Percentiles rank a stretch among this genome's conserved stretches.
phyloP scores from a whole-genome alignment of 495 filamentous ascomycete genomes.

The Thermothielavioides terrestris region DNA sequence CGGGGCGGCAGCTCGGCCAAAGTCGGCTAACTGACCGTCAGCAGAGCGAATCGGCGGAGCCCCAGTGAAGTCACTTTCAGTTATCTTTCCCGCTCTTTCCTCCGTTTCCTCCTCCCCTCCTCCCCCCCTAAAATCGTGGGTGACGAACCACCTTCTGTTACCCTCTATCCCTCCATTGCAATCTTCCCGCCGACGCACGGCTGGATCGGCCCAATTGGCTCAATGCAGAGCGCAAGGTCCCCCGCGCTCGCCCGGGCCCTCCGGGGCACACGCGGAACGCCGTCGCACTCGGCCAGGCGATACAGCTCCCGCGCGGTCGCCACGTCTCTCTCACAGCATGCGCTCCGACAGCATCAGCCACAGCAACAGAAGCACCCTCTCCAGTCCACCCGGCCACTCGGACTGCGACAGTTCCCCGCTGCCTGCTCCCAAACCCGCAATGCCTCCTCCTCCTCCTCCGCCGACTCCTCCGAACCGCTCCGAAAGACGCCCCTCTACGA shows the following conservation, averaged over 20 bases:
- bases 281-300: constrained; percentile 6
- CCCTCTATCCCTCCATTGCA: too few relatives aligned
- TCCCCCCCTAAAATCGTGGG: neutral
- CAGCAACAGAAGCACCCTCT: neutral
- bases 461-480: constrained; percentile 31
- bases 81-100: neutral
- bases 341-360: too few relatives aligned
- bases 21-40: constrained; percentile 1
- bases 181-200: neutral
- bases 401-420: neutral
- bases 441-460: constrained; percentile 26
- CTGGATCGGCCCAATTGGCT: constrained; percentile 5
- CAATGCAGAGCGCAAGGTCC: constrained; percentile 20
- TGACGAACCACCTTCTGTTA: too few relatives aligned
- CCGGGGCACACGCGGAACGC: constrained; percentile 8
- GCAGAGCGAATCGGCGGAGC: neutral
- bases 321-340: neutral
- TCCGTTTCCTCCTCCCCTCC: neutral
- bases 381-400: neutral
- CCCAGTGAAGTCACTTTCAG: constrained; percentile 5
- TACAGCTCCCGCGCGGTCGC: neutral
- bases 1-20: constrained; percentile 8
- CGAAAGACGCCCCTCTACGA: constrained; percentile 74
- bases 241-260: constrained; percentile 12
- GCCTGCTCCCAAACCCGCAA: constrained; percentile 8